Conservation (phyloP, 345 rosid genomes). For the Raphanus sativus region DNA sequence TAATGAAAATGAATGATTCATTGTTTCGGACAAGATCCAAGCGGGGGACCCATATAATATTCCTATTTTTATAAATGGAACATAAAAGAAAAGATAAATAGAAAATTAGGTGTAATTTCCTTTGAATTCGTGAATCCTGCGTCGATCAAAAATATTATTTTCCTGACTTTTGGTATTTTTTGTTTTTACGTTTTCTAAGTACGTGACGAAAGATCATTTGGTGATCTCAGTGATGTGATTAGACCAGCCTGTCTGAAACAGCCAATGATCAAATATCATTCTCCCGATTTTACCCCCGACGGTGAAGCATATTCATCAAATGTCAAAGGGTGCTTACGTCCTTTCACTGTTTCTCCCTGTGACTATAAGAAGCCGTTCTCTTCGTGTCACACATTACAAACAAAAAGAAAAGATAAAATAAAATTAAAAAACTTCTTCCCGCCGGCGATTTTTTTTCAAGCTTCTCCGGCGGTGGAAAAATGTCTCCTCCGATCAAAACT, state of each 20-base stretch:
- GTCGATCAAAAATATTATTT: not conserved
- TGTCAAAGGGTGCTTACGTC: slow-evolving; percentile 10
- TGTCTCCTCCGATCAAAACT: slow-evolving; percentile 51
- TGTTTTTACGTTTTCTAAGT: slow-evolving; percentile 12
- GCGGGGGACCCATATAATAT: not conserved
- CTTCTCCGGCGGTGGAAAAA: slow-evolving; percentile 29
- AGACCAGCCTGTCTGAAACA: slow-evolving; percentile 25
- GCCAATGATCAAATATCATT: slow-evolving; percentile 2
- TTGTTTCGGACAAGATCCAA: not conserved
- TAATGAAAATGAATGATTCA: slow-evolving; percentile 2
- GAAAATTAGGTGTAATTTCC: not conserved
- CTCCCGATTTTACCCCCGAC: slow-evolving; percentile 7
- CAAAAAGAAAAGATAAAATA: not conserved
- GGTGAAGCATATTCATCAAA: not conserved
- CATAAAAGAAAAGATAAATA: not conserved
- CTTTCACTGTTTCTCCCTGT: not conserved
- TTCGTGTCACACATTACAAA: not conserved
- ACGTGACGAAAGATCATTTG: slow-evolving; percentile 22
- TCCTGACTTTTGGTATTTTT: not conserved
- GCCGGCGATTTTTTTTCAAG: slow-evolving; percentile 23
- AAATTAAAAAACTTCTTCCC: slow-evolving; percentile 10
- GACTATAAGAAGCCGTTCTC: slow-evolving; percentile 30
- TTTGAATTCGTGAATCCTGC: not conserved
- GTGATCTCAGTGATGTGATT: not conserved
- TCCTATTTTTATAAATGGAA: not conserved